A percentile compares a stretch with the other conserved stretches of the same genome.
Conservation (phyloP, 2,329 filamentous ascomycete genomes). For the Sporothrix curviconia region DNA sequence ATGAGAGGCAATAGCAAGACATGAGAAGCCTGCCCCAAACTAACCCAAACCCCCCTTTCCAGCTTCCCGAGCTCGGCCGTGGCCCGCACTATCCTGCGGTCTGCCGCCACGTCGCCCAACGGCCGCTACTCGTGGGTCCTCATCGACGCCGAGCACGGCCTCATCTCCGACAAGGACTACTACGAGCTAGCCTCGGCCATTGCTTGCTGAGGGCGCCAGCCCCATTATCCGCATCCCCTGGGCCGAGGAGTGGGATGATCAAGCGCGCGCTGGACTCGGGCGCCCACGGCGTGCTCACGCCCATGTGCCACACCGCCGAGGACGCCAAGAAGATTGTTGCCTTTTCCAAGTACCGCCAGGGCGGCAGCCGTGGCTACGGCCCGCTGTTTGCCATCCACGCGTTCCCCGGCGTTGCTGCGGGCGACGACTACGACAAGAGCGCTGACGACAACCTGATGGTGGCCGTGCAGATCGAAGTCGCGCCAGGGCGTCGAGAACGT, state of each 20-base stretch:
- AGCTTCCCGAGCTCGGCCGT: slow-evolving; percentile 17
- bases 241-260: slow-evolving; percentile 56
- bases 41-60: no score
- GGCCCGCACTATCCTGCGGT: slow-evolving; percentile 19
- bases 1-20: no score
- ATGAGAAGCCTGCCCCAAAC: no score
- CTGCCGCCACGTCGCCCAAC: slow-evolving; percentile 11
- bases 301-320: slow-evolving; percentile 26
- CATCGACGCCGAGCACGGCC: slow-evolving; percentile 34
- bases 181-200: slow-evolving; percentile 31
- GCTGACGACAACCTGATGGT: slow-evolving; percentile 28
- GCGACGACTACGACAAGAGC: slow-evolving; percentile 28
- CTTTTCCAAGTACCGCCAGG: slow-evolving; percentile 21
- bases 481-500: slow-evolving; percentile 34
- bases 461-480: slow-evolving; percentile 37
- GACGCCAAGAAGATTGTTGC: slow-evolving; percentile 22
- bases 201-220: slow-evolving; percentile 33
- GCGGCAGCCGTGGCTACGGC: slow-evolving; percentile 24
- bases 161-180: slow-evolving; percentile 32
- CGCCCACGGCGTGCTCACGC: slow-evolving; percentile 52
- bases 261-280: slow-evolving; percentile 55
- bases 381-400: slow-evolving; percentile 27
- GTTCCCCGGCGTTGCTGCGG: slow-evolving; percentile 22
- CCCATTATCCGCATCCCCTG: slow-evolving; percentile 42
- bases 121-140: slow-evolving; percentile 28